These are phyloP conservation scores for Amanita muscaria DNA, from an alignment of 768 basidiomycete species.

Conservation along the genomic window DNA sequence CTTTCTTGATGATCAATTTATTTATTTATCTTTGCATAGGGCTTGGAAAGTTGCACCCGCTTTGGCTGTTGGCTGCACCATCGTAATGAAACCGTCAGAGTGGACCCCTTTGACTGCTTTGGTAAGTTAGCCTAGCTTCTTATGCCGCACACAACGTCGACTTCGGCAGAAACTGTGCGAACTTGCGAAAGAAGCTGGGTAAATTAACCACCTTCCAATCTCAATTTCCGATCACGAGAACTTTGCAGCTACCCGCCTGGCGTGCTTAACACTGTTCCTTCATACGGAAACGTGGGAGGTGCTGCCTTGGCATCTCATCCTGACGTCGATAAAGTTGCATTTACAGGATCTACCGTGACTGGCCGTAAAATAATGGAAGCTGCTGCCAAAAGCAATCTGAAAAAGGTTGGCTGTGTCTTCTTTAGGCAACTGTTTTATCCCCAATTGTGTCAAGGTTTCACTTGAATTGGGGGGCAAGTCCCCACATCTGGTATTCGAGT, in stretches of 20 bases:
- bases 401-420: conserved; percentile 50
- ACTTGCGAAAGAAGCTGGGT: conserved; percentile 80
- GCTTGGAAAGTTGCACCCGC: conserved; percentile 93
- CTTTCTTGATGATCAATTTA: neutral
- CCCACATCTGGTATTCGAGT: conserved; percentile 82
- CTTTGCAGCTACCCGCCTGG: conserved; percentile 74
- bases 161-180: conserved; percentile 65
- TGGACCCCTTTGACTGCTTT: conserved; percentile 78
- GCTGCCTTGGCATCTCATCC: conserved; percentile 75
- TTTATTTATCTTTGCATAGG: conserved; percentile 27
- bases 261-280: conserved; percentile 83
- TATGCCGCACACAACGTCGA: conserved; percentile 7
- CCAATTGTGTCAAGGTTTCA: conserved; percentile 45
- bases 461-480: conserved; percentile 94
- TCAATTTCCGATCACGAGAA: conserved; percentile 9
- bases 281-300: conserved; percentile 74
- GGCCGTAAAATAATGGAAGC: conserved; percentile 89
- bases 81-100: conserved; percentile 94
- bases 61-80: conserved; percentile 83
- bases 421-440: neutral
- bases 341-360: conserved; percentile 87
- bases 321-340: conserved; percentile 91
- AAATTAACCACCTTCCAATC: conserved; percentile 14
- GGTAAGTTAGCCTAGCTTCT: conserved; percentile 27
- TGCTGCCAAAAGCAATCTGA: conserved; percentile 87